Percentiles rank a stretch among this genome's conserved stretches.
These are phyloP conservation scores for Coelastrella sp. DNA, from an alignment of 139 green algal genomes.

Conservation along the genomic window DNA sequence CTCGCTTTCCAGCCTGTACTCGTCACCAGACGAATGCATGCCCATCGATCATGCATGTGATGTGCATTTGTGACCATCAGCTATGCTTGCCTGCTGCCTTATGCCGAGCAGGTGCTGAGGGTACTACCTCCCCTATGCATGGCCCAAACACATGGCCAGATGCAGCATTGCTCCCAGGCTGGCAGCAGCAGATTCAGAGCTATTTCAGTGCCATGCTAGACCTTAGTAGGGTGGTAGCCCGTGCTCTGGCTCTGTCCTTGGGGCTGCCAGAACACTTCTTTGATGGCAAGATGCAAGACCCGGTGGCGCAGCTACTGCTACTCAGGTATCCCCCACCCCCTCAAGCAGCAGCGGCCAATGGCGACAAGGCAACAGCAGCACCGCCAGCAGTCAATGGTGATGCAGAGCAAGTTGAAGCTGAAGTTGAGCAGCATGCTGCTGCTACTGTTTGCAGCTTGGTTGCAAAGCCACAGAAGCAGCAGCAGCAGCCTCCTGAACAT, in stretches of 20 bases:
- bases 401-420: background rate
- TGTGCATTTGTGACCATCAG: too few species aligned
- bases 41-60: too few species aligned
- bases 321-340: slow-evolving; percentile 47
- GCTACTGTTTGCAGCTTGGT: too few species aligned
- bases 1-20: too few species aligned
- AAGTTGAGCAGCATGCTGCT: too few species aligned
- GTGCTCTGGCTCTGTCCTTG: slow-evolving; percentile 46
- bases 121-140: slow-evolving; percentile 53
- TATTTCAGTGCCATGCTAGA: slow-evolving; percentile 30
- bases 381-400: background rate
- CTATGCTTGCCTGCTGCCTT: too few species aligned
- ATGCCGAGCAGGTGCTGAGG: slow-evolving; percentile 38
- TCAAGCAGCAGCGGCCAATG: background rate
- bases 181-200: background rate
- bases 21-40: too few species aligned
- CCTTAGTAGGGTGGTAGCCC: slow-evolving; percentile 31
- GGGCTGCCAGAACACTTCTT: slow-evolving; percentile 38
- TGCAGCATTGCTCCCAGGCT: slow-evolving; percentile 34
- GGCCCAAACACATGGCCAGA: slow-evolving; percentile 54
- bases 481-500: background rate
- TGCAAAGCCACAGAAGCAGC: background rate
- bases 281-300: slow-evolving; percentile 38
- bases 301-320: slow-evolving; percentile 52
- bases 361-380: background rate